Percentiles rank a stretch among this genome's conserved stretches.
Evolutionary conservation across 2,329 filamentous ascomycete genomes (phyloP).

Genomic region (Xylariaceae sp.): DNA sequence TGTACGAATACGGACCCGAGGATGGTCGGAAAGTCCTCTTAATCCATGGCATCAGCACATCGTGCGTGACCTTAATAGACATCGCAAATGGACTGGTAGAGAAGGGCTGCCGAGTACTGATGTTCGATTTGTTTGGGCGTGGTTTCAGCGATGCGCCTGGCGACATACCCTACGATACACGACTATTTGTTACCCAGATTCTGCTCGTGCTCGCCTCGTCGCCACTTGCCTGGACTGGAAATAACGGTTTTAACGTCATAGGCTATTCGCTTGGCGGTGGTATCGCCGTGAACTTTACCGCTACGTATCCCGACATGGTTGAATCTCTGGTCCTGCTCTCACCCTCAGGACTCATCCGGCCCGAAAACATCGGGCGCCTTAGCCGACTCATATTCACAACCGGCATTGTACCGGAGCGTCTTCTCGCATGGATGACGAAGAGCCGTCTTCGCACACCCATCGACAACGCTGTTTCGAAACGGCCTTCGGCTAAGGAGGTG

Average conservation of each 20-base stretch:
- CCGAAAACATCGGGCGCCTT: conserved; percentile 46
- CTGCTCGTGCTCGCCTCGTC: conserved; percentile 67
- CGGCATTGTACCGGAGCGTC: conserved; percentile 47
- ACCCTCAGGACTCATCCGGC: conserved; percentile 67
- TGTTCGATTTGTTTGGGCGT: conserved; percentile 69
- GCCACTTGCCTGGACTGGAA: conserved; percentile 60
- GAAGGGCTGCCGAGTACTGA: conserved; percentile 71
- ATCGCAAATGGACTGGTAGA: conserved; percentile 63
- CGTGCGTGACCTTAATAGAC: conserved; percentile 65
- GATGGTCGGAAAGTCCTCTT: conserved; percentile 69
- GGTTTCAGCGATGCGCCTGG: conserved; percentile 62
- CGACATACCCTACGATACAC: conserved; percentile 65
- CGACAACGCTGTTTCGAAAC: conserved; percentile 34
- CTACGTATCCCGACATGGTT: conserved; percentile 65
- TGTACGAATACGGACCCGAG: conserved; percentile 78
- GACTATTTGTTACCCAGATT: conserved; percentile 68
- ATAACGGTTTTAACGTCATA: conserved; percentile 56
- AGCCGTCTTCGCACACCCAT: conserved; percentile 47
- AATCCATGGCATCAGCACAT: conserved; percentile 79
- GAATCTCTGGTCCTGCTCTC: conserved; percentile 69
- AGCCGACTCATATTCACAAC: conserved; percentile 50
- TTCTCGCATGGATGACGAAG: conserved; percentile 46
- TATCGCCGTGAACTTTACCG: conserved; percentile 68
- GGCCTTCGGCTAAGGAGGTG: conserved; percentile 11
- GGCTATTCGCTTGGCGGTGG: conserved; percentile 82